Conservation (phyloP, 495 filamentous ascomycete species). For the Articulospora tetracladia region DNA sequence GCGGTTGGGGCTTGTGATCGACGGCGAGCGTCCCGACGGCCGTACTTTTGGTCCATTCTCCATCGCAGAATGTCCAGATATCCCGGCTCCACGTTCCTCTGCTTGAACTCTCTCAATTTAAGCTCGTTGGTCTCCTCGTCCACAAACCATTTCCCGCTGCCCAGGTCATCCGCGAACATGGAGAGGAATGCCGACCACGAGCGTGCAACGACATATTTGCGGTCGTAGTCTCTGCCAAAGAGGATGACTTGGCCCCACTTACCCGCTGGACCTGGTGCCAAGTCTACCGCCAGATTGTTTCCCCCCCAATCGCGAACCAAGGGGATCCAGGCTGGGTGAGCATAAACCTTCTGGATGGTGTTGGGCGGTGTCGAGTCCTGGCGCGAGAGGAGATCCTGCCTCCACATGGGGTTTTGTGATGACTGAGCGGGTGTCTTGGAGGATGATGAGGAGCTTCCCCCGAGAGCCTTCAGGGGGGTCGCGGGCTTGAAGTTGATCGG, state of each 20-base stretch:
- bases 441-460: conserved; percentile 53
- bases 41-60: conserved; percentile 92
- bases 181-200: conserved; percentile 91
- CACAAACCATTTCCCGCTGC: conserved; percentile 78
- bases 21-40: conserved; percentile 49
- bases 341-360: conserved; percentile 88
- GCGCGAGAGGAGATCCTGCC: conserved; percentile 75
- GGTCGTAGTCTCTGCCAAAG: conserved; percentile 96
- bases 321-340: conserved; percentile 94
- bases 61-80: conserved; percentile 95
- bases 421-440: conserved; percentile 35
- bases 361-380: conserved; percentile 87
- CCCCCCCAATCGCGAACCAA: conserved; percentile 97
- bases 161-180: conserved; percentile 82
- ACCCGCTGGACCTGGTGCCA: conserved; percentile 86
- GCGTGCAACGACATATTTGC: conserved; percentile 91
- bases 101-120: conserved; percentile 87
- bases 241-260: conserved; percentile 96
- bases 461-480: conserved; percentile 62
- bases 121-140: conserved; percentile 91
- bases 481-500: conserved; percentile 51
- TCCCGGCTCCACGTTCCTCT: conserved; percentile 80
- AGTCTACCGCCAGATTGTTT: conserved; percentile 91
- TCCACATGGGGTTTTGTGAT: conserved; percentile 63
- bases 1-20: conserved; percentile 31